These are phyloP conservation scores for Fomes fomentarius DNA, from an alignment of 1,284 basidiomycete genomes.

Conservation along the genomic window DNA sequence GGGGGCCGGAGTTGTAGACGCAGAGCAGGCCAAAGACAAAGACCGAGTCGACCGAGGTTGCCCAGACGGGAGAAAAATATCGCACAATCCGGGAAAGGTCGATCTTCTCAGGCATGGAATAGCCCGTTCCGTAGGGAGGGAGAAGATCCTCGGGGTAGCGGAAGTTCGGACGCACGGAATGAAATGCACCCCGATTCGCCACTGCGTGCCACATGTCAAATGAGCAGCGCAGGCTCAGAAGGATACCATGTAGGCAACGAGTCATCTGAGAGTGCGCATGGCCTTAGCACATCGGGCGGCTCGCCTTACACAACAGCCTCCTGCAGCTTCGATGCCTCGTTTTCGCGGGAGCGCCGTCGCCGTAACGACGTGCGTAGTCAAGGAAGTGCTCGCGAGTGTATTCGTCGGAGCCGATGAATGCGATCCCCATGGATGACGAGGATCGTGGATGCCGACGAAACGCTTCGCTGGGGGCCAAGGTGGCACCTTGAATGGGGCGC, in stretches of 20 bases:
- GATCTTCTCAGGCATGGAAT: neutral
- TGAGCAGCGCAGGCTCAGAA: slow-evolving; percentile 6
- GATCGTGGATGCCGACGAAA: no score
- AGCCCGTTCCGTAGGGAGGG: neutral
- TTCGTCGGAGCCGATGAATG: neutral
- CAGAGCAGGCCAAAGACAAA: neutral
- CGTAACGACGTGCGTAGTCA: slow-evolving; percentile 17
- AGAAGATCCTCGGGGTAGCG: neutral
- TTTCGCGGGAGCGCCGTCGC: slow-evolving; percentile 14
- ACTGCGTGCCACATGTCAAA: slow-evolving; percentile 1
- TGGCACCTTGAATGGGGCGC: neutral
- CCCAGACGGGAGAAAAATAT: neutral
- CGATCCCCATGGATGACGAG: no score
- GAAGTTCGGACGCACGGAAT: neutral
- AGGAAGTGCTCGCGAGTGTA: neutral
- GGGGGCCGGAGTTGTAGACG: no score
- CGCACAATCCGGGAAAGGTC: neutral
- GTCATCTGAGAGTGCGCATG: slow-evolving; percentile 20
- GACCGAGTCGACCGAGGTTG: neutral
- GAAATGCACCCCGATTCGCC: slow-evolving; percentile 8
- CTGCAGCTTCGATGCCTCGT: slow-evolving; percentile 12
- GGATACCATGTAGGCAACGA: slow-evolving; percentile 5
- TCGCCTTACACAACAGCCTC: slow-evolving; percentile 7
- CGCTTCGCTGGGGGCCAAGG: no score
- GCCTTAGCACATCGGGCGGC: slow-evolving; percentile 11